Percentiles rank a stretch among this genome's conserved stretches.
Evolutionary conservation across 2,329 filamentous ascomycete genomes (phyloP).

Genomic region (Pestalotiopsis sp.): DNA sequence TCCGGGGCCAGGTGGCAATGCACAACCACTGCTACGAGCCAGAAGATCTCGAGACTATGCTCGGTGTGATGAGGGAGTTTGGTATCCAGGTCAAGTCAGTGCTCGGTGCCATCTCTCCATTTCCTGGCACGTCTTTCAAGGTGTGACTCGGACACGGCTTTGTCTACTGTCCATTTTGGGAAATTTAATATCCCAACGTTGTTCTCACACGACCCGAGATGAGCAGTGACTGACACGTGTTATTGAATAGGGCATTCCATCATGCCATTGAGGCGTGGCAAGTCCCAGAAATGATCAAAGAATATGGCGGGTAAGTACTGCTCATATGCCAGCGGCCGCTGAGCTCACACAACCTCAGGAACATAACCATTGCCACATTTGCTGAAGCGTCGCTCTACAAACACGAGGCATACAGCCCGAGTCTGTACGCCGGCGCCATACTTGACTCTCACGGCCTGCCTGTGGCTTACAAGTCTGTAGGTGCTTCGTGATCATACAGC

Average conservation of each 20-base stretch:
- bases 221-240: no score
- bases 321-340: background rate
- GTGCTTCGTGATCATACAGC: background rate
- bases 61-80: slow-evolving; percentile 44
- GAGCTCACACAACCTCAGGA: slow-evolving; percentile 21
- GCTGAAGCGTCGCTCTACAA: slow-evolving; percentile 45
- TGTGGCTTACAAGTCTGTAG: slow-evolving; percentile 44
- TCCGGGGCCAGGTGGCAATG: slow-evolving; percentile 42
- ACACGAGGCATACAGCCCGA: slow-evolving; percentile 42
- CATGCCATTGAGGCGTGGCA: slow-evolving; percentile 43
- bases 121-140: no score
- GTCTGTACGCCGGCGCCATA: slow-evolving; percentile 41
- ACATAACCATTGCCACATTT: slow-evolving; percentile 46
- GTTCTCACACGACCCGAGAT: no score
- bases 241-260: slow-evolving; percentile 34
- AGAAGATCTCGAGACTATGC: slow-evolving; percentile 45
- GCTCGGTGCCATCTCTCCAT: no score
- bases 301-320: slow-evolving; percentile 36
- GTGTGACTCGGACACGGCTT: no score
- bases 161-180: no score
- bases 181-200: no score
- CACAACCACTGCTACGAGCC: slow-evolving; percentile 49
- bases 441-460: slow-evolving; percentile 41
- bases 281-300: slow-evolving; percentile 41
- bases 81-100: slow-evolving; percentile 36